A percentile compares a stretch with the other conserved stretches of the same genome.
Conservation (phyloP, 108 stramenopile species). For the Ochromonas danica region DNA sequence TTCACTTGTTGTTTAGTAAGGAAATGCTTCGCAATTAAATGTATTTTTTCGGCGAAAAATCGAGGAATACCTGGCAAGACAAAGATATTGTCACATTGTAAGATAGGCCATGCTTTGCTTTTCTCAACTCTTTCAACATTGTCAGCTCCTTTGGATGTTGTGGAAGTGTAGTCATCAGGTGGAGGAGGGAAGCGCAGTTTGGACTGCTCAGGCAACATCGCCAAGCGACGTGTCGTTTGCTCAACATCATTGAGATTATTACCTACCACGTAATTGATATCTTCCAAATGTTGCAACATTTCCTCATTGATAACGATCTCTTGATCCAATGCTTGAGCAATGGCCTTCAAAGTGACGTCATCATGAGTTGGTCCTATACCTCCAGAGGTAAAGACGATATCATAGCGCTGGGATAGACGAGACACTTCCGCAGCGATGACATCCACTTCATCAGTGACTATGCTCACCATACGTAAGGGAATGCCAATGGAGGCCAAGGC, state of each 20-base stretch:
- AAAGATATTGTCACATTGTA: slow-evolving; percentile 84
- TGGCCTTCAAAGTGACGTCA: slow-evolving; percentile 89
- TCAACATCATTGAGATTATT: not conserved
- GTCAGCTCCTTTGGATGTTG: not conserved
- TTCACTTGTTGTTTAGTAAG: slow-evolving; percentile 17
- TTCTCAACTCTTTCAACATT: not conserved
- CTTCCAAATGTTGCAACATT: slow-evolving; percentile 73
- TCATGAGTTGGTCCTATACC: slow-evolving; percentile 95
- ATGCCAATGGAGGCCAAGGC: slow-evolving; percentile 73
- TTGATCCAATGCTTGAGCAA: slow-evolving; percentile 68
- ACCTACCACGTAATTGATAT: not conserved
- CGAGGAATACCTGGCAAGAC: slow-evolving; percentile 87
- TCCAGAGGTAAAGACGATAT: slow-evolving; percentile 87
- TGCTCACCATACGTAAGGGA: slow-evolving; percentile 68
- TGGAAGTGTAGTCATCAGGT: not conserved
- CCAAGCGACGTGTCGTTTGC: slow-evolving; percentile 23
- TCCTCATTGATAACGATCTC: slow-evolving; percentile 71
- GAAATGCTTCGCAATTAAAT: slow-evolving; percentile 65
- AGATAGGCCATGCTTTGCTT: slow-evolving; percentile 65
- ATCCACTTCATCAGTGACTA: slow-evolving; percentile 74
- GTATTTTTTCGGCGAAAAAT: slow-evolving; percentile 78
- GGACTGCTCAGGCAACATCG: slow-evolving; percentile 55
- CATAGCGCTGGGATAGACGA: slow-evolving; percentile 42
- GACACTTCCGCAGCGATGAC: slow-evolving; percentile 71
- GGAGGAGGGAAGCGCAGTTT: slow-evolving; percentile 50